Conservation (phyloP, 768 basidiomycete genomes). For the Boletus coccyginus region DNA sequence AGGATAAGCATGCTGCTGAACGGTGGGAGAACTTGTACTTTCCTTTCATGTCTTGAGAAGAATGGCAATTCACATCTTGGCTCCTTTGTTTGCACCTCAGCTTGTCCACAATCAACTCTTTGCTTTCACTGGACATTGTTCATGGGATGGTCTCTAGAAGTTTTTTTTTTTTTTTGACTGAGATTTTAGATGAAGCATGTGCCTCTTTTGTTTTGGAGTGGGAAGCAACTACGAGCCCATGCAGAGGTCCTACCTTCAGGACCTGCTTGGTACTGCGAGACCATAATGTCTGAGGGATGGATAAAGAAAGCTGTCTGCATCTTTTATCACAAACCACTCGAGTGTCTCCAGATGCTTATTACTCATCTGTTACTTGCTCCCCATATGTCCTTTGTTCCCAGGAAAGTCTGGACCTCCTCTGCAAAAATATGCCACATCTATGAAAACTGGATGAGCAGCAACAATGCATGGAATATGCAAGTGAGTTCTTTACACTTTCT, state of each 20-base stretch:
- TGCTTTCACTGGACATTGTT: not conserved
- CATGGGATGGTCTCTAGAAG: not conserved
- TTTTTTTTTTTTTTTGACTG: no score
- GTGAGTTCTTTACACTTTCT: not conserved
- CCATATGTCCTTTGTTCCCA: not conserved
- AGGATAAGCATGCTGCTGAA: slow-evolving; percentile 20
- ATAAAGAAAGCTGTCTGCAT: not conserved
- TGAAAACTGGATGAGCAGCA: not conserved
- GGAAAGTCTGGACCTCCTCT: not conserved
- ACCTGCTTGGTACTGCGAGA: not conserved
- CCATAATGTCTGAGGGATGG: not conserved
- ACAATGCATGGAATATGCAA: not conserved
- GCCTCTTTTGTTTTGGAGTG: not conserved
- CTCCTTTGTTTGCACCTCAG: not conserved
- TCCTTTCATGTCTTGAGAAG: not conserved
- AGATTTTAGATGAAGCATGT: not conserved
- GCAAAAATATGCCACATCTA: not conserved
- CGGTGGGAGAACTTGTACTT: slow-evolving; percentile 14
- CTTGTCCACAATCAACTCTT: not conserved
- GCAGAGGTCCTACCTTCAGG: not conserved
- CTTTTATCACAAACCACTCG: not conserved
- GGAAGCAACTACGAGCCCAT: not conserved
- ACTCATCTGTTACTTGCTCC: not conserved
- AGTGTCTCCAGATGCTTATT: not conserved
- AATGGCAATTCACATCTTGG: not conserved